phyloP scores from a whole-genome alignment of 805 yeast species.

The Lachancea lanzarotensis region DNA sequence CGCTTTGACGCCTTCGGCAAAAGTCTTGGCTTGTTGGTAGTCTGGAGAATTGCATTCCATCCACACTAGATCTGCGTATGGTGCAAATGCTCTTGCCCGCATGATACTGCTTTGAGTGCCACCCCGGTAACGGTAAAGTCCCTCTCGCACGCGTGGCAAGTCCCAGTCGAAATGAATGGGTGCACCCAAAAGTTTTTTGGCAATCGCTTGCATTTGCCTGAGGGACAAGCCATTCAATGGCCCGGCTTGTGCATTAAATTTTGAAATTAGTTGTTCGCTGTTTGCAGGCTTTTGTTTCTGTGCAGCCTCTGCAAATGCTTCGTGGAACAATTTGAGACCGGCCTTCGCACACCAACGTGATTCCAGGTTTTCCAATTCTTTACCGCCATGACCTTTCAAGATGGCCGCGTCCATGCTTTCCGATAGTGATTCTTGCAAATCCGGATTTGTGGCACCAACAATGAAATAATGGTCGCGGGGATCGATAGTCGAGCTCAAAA shows the following conservation, averaged over 20 bases:
- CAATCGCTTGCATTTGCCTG: conserved; percentile 72
- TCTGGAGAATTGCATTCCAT: conserved; percentile 97
- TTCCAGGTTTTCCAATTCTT: conserved; percentile 65
- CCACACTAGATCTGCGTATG: conserved; percentile 94
- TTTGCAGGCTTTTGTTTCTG: conserved; percentile 51
- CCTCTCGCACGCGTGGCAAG: conserved; percentile 89
- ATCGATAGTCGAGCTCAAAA: conserved; percentile 89
- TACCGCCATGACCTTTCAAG: conserved; percentile 62
- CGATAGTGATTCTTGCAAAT: conserved; percentile 58
- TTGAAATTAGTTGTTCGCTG: conserved; percentile 52
- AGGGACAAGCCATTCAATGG: conserved; percentile 73
- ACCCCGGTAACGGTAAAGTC: conserved; percentile 91
- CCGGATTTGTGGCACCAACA: conserved; percentile 85
- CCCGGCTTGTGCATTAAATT: conserved; percentile 61
- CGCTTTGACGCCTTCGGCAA: conserved; percentile 83
- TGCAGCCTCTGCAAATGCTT: conserved; percentile 84
- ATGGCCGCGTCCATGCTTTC: conserved; percentile 81
- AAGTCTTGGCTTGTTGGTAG: conserved; percentile 87
- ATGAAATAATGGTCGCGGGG: conserved; percentile 90
- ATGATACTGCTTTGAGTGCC: conserved; percentile 97
- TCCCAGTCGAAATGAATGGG: conserved; percentile 94
- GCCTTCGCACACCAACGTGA: conserved; percentile 77
- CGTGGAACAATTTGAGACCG: conserved; percentile 79
- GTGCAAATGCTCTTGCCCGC: conserved; percentile 93
- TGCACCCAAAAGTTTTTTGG: conserved; percentile 67